Base-by-base conservation (phyloP, 257 asterid species). In the Penstemon barbatus region DNA sequence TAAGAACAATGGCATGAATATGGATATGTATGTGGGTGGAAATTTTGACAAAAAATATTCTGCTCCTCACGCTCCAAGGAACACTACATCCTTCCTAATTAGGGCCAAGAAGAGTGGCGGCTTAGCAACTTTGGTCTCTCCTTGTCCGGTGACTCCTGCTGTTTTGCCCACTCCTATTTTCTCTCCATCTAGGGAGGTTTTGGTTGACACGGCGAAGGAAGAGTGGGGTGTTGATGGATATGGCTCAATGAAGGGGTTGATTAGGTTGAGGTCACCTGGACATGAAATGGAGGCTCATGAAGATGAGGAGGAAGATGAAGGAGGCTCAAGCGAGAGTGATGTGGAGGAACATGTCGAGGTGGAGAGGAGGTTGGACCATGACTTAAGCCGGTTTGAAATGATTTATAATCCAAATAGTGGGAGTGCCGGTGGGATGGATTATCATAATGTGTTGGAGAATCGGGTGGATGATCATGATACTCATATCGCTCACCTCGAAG, bases 141-240 rank as follows among this genome's bases (percentile, higher is more conserved):
- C 96, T 4, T 81, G 83, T 65, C 96, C 95, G 3, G 84, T 77
- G 61, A 89, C 96, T 12, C 95, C 96, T 3, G 84, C 95, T 19
- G 87, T 89, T 45, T 45, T 89, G 72, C 95, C 96, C 0, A 85
- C 96, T 9, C 96, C 96, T 0, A 80, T 81, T n/a, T 85, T 89
- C 66, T 89, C 96, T 6, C 95, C 96, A 2, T 87, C 96, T 0
- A 83, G 89, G 72, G 95, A 89, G 72, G 96, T 80, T 63, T 80
- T 89, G 67, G 89, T 83, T 33, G 96, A 89, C 77, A 89, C 85
- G 95, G 96, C 96, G 0, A 87, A 87, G 78, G 95, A 85, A 68
- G 96, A 89, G 68, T 89, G 96, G 96, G 96, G 96, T 5, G 95
- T 89, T 45, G 92, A 89, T 80, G 96, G 96, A 45, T 87, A 87